A percentile compares a stretch with the other conserved stretches of the same genome.
phyloP scores from a whole-genome alignment of 106 monocot genomes.

The Allium fistulosum region DNA sequence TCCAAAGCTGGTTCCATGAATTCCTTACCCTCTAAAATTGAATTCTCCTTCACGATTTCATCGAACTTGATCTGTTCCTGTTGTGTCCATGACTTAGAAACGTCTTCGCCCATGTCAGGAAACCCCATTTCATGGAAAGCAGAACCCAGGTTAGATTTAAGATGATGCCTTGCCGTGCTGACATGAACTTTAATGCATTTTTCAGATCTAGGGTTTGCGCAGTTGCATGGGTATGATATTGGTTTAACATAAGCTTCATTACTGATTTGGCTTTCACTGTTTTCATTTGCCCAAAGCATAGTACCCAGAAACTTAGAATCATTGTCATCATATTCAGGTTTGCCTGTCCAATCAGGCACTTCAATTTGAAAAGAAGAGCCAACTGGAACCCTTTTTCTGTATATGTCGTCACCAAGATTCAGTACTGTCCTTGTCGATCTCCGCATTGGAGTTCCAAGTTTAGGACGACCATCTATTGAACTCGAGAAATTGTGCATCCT shows the following conservation, averaged over 20 bases:
- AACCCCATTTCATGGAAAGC: conserved; percentile 54
- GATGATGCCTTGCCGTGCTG: conserved; percentile 27
- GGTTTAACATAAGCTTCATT: conserved; percentile 18
- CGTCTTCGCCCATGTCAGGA: conserved; percentile 70
- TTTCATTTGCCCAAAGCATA: conserved; percentile 39
- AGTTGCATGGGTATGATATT: conserved; percentile 33
- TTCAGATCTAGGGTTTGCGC: conserved; percentile 34
- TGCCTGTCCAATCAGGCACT: conserved; percentile 37
- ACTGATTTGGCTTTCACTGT: conserved; percentile 2
- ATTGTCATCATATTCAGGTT: conserved; percentile 4
- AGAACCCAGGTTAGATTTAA: conserved; percentile 46
- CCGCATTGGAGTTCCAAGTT: conserved; percentile 18
- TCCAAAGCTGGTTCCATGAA: conserved; percentile 42
- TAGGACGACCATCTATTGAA: background rate
- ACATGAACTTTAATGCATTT: conserved; percentile 55
- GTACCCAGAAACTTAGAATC: conserved; percentile 48
- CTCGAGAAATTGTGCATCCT: background rate
- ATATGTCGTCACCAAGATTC: conserved; percentile 9
- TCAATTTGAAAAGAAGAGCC: conserved; percentile 57
- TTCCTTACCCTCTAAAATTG: conserved; percentile 21
- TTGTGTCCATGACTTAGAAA: conserved; percentile 40
- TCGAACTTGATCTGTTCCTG: conserved; percentile 48
- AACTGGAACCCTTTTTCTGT: conserved; percentile 36
- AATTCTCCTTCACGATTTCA: conserved; percentile 32
- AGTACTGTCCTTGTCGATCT: conserved; percentile 50